These are phyloP conservation scores for Rosa chinensis DNA, from an alignment of 306 rosid genomes.

Conservation along the genomic window DNA sequence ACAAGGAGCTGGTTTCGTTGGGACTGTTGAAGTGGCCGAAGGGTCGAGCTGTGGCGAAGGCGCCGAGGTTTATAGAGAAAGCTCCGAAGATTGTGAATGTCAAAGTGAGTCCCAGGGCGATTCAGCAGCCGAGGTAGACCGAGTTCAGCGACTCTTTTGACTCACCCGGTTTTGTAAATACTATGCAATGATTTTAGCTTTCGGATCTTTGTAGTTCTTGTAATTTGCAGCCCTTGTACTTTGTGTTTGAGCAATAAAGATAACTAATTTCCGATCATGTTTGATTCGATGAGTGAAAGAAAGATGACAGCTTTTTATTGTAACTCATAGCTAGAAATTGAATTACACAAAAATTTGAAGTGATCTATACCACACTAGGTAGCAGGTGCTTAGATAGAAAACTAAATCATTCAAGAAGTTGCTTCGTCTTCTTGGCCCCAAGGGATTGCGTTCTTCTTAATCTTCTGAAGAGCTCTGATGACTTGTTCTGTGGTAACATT, in stretches of 20 bases:
- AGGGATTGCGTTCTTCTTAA: slow-evolving; percentile 54
- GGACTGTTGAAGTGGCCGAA: slow-evolving; percentile 56
- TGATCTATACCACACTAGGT: neutral
- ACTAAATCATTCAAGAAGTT: neutral
- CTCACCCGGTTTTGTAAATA: slow-evolving; percentile 21
- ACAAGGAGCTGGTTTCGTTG: slow-evolving; percentile 38
- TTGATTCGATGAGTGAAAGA: neutral
- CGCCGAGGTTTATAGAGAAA: slow-evolving; percentile 58
- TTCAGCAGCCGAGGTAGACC: slow-evolving; percentile 85
- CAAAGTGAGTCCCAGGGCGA: slow-evolving; percentile 72
- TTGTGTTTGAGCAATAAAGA: slow-evolving; percentile 10
- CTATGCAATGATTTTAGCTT: neutral
- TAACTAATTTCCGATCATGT: neutral
- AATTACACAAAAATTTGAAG: slow-evolving; percentile 13
- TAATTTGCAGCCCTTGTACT: neutral
- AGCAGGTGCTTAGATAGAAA: neutral
- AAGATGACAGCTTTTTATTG: neutral
- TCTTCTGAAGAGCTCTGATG: slow-evolving; percentile 62
- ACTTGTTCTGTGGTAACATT: slow-evolving; percentile 68
- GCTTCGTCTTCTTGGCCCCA: slow-evolving; percentile 47
- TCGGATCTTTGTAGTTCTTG: neutral
- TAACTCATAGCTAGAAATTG: neutral
- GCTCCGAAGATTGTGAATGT: slow-evolving; percentile 61
- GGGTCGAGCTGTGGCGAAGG: slow-evolving; percentile 28
- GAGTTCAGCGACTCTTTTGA: slow-evolving; percentile 1